Evolutionary conservation across 148 eudicot species (phyloP).

Genomic region (Polygonum aviculare): DNA sequence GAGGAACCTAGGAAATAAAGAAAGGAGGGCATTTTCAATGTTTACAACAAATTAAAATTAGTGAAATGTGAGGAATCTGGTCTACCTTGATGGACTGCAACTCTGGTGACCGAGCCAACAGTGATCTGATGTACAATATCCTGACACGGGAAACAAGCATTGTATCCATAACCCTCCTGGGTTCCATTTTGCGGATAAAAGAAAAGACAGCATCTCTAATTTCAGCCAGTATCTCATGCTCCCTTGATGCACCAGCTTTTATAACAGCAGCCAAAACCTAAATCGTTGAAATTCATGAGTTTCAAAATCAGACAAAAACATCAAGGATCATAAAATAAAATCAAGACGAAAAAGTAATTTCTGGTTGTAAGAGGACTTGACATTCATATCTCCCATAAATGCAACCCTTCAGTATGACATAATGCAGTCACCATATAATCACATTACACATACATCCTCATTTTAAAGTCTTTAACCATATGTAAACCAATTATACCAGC

Average conservation of each 20-base stretch:
- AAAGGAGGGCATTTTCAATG: not conserved
- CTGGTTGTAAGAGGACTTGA: not conserved
- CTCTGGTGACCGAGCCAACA: constrained; percentile 95
- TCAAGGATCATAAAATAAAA: not conserved
- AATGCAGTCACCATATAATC: not conserved
- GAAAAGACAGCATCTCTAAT: constrained; percentile 94
- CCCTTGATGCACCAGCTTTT: constrained; percentile 99
- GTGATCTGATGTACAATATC: constrained; percentile 85
- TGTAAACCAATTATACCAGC: constrained; percentile 48
- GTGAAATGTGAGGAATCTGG: not conserved
- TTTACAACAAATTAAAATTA: not conserved
- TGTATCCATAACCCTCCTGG: constrained; percentile 96
- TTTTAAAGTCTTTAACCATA: not conserved
- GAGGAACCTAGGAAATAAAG: constrained; percentile 52
- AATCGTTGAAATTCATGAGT: constrained; percentile 15
- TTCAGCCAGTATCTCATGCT: constrained; percentile 98
- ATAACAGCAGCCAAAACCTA: constrained; percentile 98
- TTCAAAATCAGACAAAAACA: not conserved
- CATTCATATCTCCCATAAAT: not conserved
- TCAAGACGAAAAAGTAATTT: not conserved
- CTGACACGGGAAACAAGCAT: constrained; percentile 99
- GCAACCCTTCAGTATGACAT: not conserved
- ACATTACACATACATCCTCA: not conserved
- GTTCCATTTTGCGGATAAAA: constrained; percentile 96
- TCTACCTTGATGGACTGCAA: constrained; percentile 85